Evolutionary conservation across 345 rosid species (phyloP).

Genomic region (Schrenkiella parvula): DNA sequence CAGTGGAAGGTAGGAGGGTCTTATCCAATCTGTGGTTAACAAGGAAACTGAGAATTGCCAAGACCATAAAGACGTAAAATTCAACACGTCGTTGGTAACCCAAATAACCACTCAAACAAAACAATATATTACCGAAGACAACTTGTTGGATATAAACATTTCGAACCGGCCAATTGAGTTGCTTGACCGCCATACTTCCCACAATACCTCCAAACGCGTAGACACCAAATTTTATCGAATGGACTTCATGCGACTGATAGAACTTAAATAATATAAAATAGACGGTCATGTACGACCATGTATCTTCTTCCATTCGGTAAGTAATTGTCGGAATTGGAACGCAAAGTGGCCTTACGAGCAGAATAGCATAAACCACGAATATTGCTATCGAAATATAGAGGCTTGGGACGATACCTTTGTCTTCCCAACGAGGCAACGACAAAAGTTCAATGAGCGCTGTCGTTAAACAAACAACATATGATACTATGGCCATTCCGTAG

Average conservation of each 20-base stretch:
- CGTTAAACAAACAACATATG: background rate
- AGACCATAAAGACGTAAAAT: too few relatives aligned
- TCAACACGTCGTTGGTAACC: background rate
- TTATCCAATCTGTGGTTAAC: background rate
- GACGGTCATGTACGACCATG: background rate
- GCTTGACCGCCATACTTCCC: background rate
- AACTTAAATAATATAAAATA: background rate
- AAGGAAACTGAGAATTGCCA: background rate
- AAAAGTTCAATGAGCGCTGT: background rate
- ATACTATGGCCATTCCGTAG: background rate
- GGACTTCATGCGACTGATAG: background rate
- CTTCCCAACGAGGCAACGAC: background rate
- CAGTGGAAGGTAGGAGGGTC: background rate
- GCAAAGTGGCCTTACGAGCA: background rate
- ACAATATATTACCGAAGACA: background rate
- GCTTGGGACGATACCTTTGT: background rate
- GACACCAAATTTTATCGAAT: background rate
- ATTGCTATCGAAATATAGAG: background rate
- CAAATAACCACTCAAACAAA: background rate
- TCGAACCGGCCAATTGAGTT: background rate
- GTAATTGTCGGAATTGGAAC: constrained; percentile 1
- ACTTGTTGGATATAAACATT: background rate
- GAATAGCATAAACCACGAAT: background rate
- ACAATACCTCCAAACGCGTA: background rate
- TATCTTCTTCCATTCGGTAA: background rate